Percentiles rank a stretch among this genome's conserved stretches.
Conservation (phyloP, 1,284 basidiomycete species). For the Tilletia walkeri region DNA sequence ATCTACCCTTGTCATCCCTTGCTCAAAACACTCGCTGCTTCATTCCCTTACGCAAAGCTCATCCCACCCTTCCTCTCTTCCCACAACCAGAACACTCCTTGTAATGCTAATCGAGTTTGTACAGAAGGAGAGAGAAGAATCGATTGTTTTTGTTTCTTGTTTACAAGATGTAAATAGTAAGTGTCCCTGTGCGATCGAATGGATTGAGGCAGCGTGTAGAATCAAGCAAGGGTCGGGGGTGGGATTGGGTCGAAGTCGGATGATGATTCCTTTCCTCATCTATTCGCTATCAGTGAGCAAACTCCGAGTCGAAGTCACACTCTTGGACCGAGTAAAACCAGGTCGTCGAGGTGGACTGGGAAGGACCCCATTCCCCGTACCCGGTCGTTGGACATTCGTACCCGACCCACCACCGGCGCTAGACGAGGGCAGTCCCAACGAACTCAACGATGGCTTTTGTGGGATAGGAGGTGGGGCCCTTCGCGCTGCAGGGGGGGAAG, state of each 20-base stretch:
- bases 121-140: background rate
- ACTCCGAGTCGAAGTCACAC: constrained; percentile 10
- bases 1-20: too few relatives aligned
- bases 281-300: constrained; percentile 10
- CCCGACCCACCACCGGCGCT: background rate
- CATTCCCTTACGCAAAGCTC: too few relatives aligned
- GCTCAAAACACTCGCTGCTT: too few relatives aligned
- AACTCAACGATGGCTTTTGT: background rate
- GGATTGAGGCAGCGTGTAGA: too few relatives aligned
- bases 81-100: background rate
- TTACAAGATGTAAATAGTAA: background rate
- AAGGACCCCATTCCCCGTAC: background rate
- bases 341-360: background rate
- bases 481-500: background rate
- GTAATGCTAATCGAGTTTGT: background rate
- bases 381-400: too few relatives aligned
- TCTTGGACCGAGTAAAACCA: constrained; percentile 1
- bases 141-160: background rate
- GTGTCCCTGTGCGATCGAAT: too few relatives aligned
- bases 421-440: background rate
- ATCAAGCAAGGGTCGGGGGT: too few relatives aligned
- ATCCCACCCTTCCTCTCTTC: too few relatives aligned
- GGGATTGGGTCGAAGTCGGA: too few relatives aligned
- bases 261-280: background rate
- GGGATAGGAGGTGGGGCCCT: constrained; percentile 10